A percentile compares a stretch with the other conserved stretches of the same genome.
phyloP scores from a whole-genome alignment of 345 rosid species.

The Salix dunnii region DNA sequence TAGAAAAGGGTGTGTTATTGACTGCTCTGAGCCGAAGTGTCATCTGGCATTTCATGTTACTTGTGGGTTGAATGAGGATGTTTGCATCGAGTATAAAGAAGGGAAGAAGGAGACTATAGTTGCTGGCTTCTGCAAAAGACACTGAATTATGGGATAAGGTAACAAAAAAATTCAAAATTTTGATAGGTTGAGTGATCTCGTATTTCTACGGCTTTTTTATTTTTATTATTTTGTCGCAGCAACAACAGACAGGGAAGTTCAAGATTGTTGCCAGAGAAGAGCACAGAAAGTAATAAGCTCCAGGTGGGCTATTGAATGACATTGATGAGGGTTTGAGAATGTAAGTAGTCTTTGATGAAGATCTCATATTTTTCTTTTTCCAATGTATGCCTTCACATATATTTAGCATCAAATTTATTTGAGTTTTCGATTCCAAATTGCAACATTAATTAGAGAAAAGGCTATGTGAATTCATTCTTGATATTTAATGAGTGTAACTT shows the following conservation, averaged over 20 bases:
- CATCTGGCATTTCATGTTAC: conserved; percentile 68
- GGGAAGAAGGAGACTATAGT: conserved; percentile 66
- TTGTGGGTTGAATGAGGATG: conserved; percentile 75
- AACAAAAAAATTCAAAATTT: not conserved
- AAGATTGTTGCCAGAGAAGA: conserved; percentile 83
- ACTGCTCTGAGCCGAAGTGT: conserved; percentile 86
- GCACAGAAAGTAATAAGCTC: conserved; percentile 27
- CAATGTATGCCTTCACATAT: too few relatives aligned
- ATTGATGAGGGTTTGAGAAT: not conserved
- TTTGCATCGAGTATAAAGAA: conserved; percentile 69
- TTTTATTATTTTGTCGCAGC: conserved; percentile 45
- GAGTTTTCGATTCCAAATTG: too few relatives aligned
- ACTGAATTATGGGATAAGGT: conserved; percentile 82
- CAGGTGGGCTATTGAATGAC: not conserved
- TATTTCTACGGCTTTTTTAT: not conserved
- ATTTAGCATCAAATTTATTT: too few relatives aligned
- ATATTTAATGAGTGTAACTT: too few relatives aligned
- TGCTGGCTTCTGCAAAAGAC: conserved; percentile 74
- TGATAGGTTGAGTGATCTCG: not conserved
- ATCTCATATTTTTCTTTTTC: not conserved
- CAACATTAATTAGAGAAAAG: too few relatives aligned
- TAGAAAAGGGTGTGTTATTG: conserved; percentile 62
- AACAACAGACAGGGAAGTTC: conserved; percentile 86
- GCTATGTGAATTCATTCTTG: too few relatives aligned
- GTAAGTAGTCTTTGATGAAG: not conserved